Evolutionary conservation across 2,329 filamentous ascomycete species (phyloP).

Genomic region (Xylariaceae sp.): DNA sequence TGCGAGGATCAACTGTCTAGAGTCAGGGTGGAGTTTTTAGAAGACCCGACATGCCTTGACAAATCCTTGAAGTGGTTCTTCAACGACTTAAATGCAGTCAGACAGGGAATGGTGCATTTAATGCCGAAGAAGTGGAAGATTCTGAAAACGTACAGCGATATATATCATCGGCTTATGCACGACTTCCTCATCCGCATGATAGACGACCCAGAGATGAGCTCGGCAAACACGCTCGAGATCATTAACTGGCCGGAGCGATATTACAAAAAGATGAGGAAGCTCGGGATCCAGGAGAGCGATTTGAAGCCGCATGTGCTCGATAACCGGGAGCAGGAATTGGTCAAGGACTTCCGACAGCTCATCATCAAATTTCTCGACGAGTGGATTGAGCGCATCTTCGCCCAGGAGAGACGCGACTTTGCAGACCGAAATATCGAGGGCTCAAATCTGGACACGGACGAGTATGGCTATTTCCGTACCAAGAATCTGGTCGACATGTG

Average conservation of each 20-base stretch:
- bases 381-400: slow-evolving; percentile 93
- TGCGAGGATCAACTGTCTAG: slow-evolving; percentile 70
- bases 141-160: slow-evolving; percentile 78
- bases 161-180: slow-evolving; percentile 94
- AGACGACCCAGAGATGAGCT: slow-evolving; percentile 77
- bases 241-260: slow-evolving; percentile 95
- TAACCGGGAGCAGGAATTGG: slow-evolving; percentile 80
- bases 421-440: slow-evolving; percentile 67
- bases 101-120: slow-evolving; percentile 82
- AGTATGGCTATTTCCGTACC: slow-evolving; percentile 86
- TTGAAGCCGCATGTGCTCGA: slow-evolving; percentile 83
- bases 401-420: slow-evolving; percentile 76
- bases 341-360: slow-evolving; percentile 88
- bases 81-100: slow-evolving; percentile 93
- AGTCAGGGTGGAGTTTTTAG: slow-evolving; percentile 69
- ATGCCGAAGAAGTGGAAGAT: slow-evolving; percentile 98
- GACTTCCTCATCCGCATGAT: slow-evolving; percentile 81
- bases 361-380: slow-evolving; percentile 95
- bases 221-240: slow-evolving; percentile 83
- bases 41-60: slow-evolving; percentile 75
- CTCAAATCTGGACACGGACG: slow-evolving; percentile 74
- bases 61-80: slow-evolving; percentile 95
- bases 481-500: slow-evolving; percentile 91
- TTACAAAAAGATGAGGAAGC: slow-evolving; percentile 89
- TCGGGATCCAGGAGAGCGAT: slow-evolving; percentile 73